Percentiles rank a stretch among this genome's conserved stretches.
Evolutionary conservation across 805 yeast species (phyloP).

Genomic region (Cyberlindnera euphorbiae): DNA sequence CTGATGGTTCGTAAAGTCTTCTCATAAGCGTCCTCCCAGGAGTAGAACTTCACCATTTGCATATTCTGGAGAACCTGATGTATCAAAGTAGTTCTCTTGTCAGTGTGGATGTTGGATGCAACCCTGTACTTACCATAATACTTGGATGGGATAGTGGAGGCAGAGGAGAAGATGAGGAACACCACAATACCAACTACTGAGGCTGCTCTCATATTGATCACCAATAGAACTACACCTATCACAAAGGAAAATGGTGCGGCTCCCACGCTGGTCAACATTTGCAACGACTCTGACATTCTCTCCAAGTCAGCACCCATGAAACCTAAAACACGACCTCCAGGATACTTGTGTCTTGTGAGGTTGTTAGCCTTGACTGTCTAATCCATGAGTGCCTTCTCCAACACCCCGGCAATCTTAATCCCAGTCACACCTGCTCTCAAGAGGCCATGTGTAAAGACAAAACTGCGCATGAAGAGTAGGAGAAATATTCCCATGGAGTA

Average conservation of each 20-base stretch:
- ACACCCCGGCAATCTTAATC: constrained; percentile 56
- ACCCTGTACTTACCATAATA: constrained; percentile 43
- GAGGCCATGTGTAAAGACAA: constrained; percentile 39
- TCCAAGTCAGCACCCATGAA: constrained; percentile 73
- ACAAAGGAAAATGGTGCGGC: constrained; percentile 42
- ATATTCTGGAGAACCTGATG: constrained; percentile 56
- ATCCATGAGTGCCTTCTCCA: constrained; percentile 60
- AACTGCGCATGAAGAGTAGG: constrained; percentile 24
- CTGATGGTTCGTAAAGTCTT: constrained; percentile 47
- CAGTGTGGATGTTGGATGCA: constrained; percentile 51
- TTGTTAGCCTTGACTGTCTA: constrained; percentile 58
- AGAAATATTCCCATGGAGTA: constrained; percentile 62
- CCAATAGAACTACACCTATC: constrained; percentile 52
- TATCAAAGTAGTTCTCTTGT: constrained; percentile 50
- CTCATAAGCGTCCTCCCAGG: constrained; percentile 81
- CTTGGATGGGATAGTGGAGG: constrained; percentile 39
- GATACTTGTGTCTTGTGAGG: constrained; percentile 47
- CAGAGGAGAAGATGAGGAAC: constrained; percentile 36
- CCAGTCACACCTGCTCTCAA: constrained; percentile 60
- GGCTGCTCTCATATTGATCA: constrained; percentile 59
- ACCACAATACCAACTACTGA: constrained; percentile 60
- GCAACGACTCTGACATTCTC: constrained; percentile 35
- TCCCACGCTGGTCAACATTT: not conserved
- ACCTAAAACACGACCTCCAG: constrained; percentile 65
- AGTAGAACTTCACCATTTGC: constrained; percentile 69